These are phyloP conservation scores for Picochlorum sp. DNA, from an alignment of 139 green algal species.

Conservation along the genomic window DNA sequence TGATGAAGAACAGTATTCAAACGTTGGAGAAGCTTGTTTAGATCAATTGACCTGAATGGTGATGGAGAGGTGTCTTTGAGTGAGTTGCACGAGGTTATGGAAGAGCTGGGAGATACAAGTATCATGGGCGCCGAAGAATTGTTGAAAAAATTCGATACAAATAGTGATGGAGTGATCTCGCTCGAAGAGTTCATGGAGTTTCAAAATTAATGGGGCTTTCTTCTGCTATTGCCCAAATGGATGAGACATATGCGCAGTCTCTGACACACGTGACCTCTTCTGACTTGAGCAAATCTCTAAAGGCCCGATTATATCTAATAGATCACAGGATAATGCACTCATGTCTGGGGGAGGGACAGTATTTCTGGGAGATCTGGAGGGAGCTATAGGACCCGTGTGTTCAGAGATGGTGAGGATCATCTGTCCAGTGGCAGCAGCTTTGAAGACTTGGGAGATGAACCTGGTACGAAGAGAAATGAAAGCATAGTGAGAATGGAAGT, in stretches of 20 bases:
- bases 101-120: slow-evolving; percentile 30
- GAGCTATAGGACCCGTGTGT: too few species aligned
- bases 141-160: slow-evolving; percentile 4
- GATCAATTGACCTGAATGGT: slow-evolving; percentile 46
- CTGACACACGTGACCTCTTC: not conserved
- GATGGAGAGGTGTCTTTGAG: slow-evolving; percentile 39
- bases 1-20: not conserved
- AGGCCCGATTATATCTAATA: too few species aligned
- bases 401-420: too few species aligned
- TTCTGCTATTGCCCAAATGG: slow-evolving; percentile 9
- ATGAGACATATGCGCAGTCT: slow-evolving; percentile 4
- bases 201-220: slow-evolving; percentile 17
- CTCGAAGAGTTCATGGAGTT: slow-evolving; percentile 35
- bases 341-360: too few species aligned
- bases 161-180: slow-evolving; percentile 21
- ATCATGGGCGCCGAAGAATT: slow-evolving; percentile 8
- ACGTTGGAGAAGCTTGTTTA: slow-evolving; percentile 34
- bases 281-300: not conserved
- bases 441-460: too few species aligned
- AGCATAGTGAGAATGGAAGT: too few species aligned
- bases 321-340: too few species aligned
- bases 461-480: too few species aligned
- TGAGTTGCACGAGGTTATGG: slow-evolving; percentile 36
- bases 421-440: too few species aligned
- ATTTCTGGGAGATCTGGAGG: too few species aligned